Conservation (phyloP, 1,284 basidiomycete species). For the Cystobasidium pallidum region DNA sequence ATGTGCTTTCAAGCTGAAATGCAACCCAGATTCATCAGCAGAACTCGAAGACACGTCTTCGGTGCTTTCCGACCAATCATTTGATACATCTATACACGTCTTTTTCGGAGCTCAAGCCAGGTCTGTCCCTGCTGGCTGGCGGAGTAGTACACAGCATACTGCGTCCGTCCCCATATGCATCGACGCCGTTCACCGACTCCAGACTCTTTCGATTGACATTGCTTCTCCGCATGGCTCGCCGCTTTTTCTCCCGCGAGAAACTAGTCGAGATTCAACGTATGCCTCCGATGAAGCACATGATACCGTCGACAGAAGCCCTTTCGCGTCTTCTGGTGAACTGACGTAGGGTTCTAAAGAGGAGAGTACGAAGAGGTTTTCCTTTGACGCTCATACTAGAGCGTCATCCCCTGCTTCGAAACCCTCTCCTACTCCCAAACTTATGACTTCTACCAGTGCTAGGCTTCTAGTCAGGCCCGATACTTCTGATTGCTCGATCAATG, state of each 20-base stretch:
- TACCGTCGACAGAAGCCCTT: not conserved
- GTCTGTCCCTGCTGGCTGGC: constrained; percentile 8
- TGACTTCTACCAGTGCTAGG: not conserved
- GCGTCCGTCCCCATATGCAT: not conserved
- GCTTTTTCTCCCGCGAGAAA: not conserved
- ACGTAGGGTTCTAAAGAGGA: not conserved
- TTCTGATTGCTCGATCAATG: not conserved
- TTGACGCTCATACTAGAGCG: not conserved
- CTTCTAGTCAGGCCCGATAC: not conserved
- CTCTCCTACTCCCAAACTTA: not conserved
- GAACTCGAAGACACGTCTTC: constrained; percentile 12
- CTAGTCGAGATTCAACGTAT: not conserved
- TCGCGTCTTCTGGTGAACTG: not conserved
- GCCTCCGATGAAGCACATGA: not conserved
- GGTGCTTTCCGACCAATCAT: not conserved
- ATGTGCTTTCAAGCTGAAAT: not conserved
- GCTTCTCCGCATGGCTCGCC: constrained; percentile 3
- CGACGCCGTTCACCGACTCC: not conserved
- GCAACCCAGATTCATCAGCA: not conserved
- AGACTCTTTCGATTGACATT: not conserved
- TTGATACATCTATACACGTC: not conserved
- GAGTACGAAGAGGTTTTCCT: not conserved
- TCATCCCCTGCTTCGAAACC: constrained; percentile 7
- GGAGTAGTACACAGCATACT: too few relatives aligned
- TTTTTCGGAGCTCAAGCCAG: constrained; percentile 5